Base-by-base conservation (phyloP, 805 yeast genomes). In the Metschnikowia borealis region DNA sequence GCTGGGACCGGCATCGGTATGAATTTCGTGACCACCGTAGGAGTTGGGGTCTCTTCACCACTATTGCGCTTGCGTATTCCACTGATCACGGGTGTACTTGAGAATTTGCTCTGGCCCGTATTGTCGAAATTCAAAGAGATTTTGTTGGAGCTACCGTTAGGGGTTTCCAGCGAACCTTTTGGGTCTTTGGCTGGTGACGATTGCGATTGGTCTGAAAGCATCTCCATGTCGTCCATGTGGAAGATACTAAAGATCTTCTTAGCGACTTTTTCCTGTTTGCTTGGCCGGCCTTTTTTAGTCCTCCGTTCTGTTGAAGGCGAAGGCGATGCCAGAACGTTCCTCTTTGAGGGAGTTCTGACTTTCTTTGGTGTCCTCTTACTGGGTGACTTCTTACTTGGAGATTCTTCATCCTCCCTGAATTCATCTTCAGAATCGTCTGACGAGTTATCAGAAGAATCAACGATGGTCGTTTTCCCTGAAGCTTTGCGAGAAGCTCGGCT, bases 171-270 rank as follows among this genome's bases (percentile, higher is more conserved):
- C 34, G 34, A 23, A 5, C 15, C 20, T 8, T 26, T 39, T 32
- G 20, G 10, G 11, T 8, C 39, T 37, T 42, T 42, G 45, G 48
- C 48, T 61, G 38, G 29, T 15, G 38, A 29, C 5, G 45, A 42
- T 34, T 33, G 45, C 13, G 45, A 8, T 33, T 34, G 45, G 6
- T 66, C 68, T 14, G 53, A 48, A 51, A 62, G 62, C 18, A 62
- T 50, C 38, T 49, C 60, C 44, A 62, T 63, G 38, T 68, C 72
- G 43, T 68, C 71, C 56, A 57, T 56, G 38, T 68, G 71, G 44
- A 70, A 70, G 11, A 70, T 70, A 56, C 73, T 68, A 46, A 65
- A 61, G 17, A 71, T 63, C 33, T 63, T 57, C 32, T 47, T 48
- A 15, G 56, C 47, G 23, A 51, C 46, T 33, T 47, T 49, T 21